phyloP scores from a whole-genome alignment of 805 yeast genomes.

The Saccharomycopsis malanga region DNA sequence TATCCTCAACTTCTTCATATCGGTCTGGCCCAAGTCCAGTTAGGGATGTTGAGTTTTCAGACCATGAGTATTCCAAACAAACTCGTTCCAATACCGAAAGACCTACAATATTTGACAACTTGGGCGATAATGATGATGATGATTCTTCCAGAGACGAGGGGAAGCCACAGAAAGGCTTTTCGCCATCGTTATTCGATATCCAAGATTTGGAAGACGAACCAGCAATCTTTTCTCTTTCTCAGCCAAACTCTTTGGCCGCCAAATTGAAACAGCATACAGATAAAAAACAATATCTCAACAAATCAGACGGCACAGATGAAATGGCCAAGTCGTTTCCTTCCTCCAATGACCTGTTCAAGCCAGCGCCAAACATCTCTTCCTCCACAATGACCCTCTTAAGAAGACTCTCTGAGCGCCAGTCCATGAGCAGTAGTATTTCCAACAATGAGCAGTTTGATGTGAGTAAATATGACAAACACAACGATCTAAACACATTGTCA shows the following conservation, averaged over 20 bases:
- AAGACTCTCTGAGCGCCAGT: constrained; percentile 16
- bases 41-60: not conserved
- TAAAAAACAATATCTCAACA: not conserved
- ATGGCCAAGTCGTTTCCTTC: constrained; percentile 8
- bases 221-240: constrained; percentile 18
- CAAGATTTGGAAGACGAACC: constrained; percentile 3
- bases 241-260: constrained; percentile 18
- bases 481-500: constrained; percentile 15
- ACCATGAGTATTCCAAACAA: constrained; percentile 1
- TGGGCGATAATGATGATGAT: constrained; percentile 6
- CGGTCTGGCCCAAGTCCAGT: constrained; percentile 1
- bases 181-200: constrained; percentile 7
- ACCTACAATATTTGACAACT: constrained; percentile 19
- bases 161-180: not conserved
- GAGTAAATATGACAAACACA: constrained; percentile 8
- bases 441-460: constrained; percentile 9
- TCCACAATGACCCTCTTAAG: constrained; percentile 16
- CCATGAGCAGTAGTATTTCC: not conserved
- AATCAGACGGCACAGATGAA: not conserved
- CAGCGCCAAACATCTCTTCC: constrained; percentile 16
- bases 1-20: not conserved
- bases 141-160: not conserved
- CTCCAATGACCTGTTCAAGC: not conserved
- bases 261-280: constrained; percentile 14
- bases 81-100: constrained; percentile 5